These are phyloP conservation scores for Claviceps pusilla DNA, from an alignment of 2,329 filamentous ascomycete species.

Conservation along the genomic window DNA sequence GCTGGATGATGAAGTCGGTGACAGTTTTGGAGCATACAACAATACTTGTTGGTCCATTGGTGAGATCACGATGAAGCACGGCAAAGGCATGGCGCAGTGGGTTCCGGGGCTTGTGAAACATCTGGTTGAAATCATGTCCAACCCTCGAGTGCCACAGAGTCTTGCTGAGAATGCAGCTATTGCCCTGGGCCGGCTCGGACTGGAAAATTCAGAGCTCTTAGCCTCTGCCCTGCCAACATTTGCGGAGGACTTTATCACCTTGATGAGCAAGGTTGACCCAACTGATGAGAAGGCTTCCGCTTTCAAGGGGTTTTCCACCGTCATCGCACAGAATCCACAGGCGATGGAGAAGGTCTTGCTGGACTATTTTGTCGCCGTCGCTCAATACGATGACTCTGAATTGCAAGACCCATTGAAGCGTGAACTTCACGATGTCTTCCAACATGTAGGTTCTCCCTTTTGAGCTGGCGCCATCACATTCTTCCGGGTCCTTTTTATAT, in stretches of 20 bases:
- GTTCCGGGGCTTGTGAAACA: constrained; percentile 62
- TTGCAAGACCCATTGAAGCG: constrained; percentile 45
- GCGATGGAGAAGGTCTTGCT: constrained; percentile 78
- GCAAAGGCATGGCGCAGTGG: constrained; percentile 61
- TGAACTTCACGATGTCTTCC: constrained; percentile 57
- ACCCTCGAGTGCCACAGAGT: constrained; percentile 70
- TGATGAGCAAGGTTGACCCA: constrained; percentile 71
- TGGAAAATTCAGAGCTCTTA: constrained; percentile 60
- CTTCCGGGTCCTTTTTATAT: background rate
- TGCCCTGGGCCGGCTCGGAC: constrained; percentile 72
- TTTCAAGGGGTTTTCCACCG: constrained; percentile 74
- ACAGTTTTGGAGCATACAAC: constrained; percentile 83
- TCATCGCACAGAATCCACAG: constrained; percentile 74
- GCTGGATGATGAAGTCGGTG: constrained; percentile 66
- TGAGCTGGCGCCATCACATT: background rate
- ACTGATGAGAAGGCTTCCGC: constrained; percentile 92
- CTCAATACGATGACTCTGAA: constrained; percentile 54
- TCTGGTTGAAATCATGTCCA: constrained; percentile 69
- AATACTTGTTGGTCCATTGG: constrained; percentile 96
- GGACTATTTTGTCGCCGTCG: constrained; percentile 72
- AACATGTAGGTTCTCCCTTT: constrained; percentile 43
- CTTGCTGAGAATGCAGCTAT: constrained; percentile 91
- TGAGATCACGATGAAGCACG: constrained; percentile 73
- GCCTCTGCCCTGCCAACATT: constrained; percentile 68
- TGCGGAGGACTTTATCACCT: constrained; percentile 64